A percentile compares a stretch with the other conserved stretches of the same genome.
These are phyloP conservation scores for Strobilomyces echinocephalus DNA, from an alignment of 768 basidiomycete genomes.

Conservation along the genomic window DNA sequence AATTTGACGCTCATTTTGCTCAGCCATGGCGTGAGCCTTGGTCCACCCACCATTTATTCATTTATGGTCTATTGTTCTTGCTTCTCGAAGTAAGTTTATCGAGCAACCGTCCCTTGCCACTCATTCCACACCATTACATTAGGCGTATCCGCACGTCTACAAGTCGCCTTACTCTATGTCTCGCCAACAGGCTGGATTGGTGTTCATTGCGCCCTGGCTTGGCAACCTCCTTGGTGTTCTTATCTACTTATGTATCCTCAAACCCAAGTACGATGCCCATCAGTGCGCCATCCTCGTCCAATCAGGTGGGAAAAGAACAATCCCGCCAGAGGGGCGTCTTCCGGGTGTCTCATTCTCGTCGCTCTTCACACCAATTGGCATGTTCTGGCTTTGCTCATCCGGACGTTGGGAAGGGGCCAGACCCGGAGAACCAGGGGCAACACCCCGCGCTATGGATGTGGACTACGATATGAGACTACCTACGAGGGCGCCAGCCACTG, in stretches of 20 bases:
- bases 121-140: not conserved
- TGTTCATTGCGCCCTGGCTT: constrained; percentile 21
- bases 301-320: constrained; percentile 15
- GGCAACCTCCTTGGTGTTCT: constrained; percentile 24
- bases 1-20: not conserved
- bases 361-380: constrained; percentile 18
- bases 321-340: constrained; percentile 19
- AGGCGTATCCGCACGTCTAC: constrained; percentile 22
- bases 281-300: constrained; percentile 11
- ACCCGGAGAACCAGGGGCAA: too few relatives aligned
- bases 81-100: constrained; percentile 19
- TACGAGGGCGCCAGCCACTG: too few relatives aligned
- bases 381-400: constrained; percentile 25
- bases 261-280: constrained; percentile 19
- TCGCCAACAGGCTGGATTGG: constrained; percentile 17
- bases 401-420: too few relatives aligned
- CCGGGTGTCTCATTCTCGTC: constrained; percentile 19
- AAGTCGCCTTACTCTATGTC: constrained; percentile 20
- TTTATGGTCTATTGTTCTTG: constrained; percentile 23
- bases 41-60: constrained; percentile 24
- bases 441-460: too few relatives aligned
- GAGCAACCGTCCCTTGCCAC: not conserved
- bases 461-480: too few relatives aligned
- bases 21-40: constrained; percentile 22
- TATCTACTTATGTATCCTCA: constrained; percentile 20